phyloP scores from a whole-genome alignment of 345 rosid genomes.

The Pistacia atlantica region DNA sequence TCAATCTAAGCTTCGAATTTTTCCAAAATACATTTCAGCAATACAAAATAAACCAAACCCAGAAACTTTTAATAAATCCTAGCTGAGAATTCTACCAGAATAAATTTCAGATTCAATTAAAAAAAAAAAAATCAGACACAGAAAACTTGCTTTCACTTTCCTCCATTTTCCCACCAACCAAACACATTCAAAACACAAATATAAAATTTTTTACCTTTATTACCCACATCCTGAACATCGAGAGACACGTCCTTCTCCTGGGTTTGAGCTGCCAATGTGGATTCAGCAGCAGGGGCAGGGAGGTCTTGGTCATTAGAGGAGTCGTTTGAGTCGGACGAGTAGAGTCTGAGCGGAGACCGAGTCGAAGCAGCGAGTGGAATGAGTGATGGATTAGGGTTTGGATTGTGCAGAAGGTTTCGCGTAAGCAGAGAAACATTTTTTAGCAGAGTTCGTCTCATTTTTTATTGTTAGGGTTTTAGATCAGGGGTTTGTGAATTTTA shows the following conservation, averaged over 20 bases:
- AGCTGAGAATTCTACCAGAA: neutral
- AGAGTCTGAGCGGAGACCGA: conserved; percentile 33
- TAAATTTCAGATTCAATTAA: neutral
- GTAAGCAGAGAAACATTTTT: conserved; percentile 30
- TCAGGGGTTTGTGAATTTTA: conserved; percentile 22
- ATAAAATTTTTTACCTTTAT: conserved; percentile 32
- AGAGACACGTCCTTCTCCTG: conserved; percentile 24
- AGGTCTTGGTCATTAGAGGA: conserved; percentile 24
- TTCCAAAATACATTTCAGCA: neutral
- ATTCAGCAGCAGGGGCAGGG: conserved; percentile 26
- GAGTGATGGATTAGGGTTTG: conserved; percentile 9
- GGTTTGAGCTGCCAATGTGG: conserved; percentile 20
- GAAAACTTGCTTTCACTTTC: neutral
- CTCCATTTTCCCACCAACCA: neutral
- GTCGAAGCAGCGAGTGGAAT: conserved; percentile 20
- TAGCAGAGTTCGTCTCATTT: conserved; percentile 41
- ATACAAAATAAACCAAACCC: neutral
- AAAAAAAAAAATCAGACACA: neutral
- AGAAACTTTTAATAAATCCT: neutral
- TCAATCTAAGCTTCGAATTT: neutral
- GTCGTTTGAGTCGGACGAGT: conserved; percentile 45
- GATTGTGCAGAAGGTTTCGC: conserved; percentile 26
- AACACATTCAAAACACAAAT: neutral
- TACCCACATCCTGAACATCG: conserved; percentile 36
- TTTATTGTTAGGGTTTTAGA: conserved; percentile 13